Conservation (phyloP, 2,329 filamentous ascomycete genomes). For the Apiospora hydei region DNA sequence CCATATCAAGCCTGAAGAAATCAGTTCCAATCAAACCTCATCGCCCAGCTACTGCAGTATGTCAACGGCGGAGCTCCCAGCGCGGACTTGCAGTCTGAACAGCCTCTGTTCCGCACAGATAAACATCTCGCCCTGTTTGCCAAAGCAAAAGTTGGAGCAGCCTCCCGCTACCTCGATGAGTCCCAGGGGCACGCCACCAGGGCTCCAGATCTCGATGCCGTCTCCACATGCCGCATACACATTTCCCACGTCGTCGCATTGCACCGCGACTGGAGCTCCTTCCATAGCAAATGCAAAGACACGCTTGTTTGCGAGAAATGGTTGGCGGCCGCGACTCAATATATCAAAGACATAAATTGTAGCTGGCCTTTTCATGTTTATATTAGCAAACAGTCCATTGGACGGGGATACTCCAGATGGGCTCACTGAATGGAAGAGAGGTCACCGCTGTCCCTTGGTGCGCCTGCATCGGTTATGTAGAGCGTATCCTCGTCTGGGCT, state of each 20-base stretch:
- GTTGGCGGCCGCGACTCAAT: conserved; percentile 42
- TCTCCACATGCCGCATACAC: conserved; percentile 57
- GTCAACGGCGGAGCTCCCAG: background rate
- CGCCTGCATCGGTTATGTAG: conserved; percentile 53
- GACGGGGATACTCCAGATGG: background rate
- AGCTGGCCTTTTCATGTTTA: conserved; percentile 36
- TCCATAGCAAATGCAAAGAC: conserved; percentile 58
- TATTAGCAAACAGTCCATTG: background rate
- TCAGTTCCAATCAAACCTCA: background rate
- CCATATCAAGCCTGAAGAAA: no score
- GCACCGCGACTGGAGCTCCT: conserved; percentile 53
- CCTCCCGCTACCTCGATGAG: conserved; percentile 48
- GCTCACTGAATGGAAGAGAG: conserved; percentile 40
- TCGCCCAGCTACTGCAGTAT: background rate
- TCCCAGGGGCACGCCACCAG: conserved; percentile 52
- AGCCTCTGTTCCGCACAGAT: conserved; percentile 55
- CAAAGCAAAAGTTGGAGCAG: conserved; percentile 55
- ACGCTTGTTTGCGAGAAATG: conserved; percentile 56
- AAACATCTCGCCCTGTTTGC: conserved; percentile 51
- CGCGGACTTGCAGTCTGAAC: conserved; percentile 48
- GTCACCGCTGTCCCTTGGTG: conserved; percentile 39
- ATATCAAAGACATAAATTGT: conserved; percentile 60
- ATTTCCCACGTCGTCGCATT: conserved; percentile 51
- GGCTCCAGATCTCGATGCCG: conserved; percentile 58
- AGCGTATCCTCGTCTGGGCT: conserved; percentile 46